A percentile compares a stretch with the other conserved stretches of the same genome.
Conservation (phyloP, 768 basidiomycete species). For the Leccinum variicolor region DNA sequence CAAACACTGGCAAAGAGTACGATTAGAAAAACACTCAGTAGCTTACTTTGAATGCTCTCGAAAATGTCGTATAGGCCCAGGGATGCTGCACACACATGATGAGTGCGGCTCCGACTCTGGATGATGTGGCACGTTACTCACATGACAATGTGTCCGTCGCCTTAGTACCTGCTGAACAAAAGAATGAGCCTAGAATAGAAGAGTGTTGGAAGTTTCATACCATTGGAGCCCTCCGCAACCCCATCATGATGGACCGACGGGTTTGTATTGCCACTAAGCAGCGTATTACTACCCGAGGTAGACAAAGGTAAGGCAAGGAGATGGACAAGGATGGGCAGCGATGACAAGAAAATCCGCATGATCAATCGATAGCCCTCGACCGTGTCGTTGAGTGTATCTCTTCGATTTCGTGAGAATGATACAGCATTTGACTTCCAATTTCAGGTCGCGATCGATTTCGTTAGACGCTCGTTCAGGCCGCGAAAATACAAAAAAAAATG, state of each 20-base stretch:
- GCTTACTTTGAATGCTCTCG: slow-evolving; percentile 3
- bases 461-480: too few relatives aligned
- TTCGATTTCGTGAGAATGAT: background rate
- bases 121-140: background rate
- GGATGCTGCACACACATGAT: background rate
- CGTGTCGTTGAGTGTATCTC: background rate
- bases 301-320: background rate
- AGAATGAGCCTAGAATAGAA: background rate
- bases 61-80: background rate
- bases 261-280: background rate
- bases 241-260: background rate
- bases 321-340: background rate
- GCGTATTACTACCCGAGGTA: background rate
- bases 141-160: background rate
- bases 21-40: background rate
- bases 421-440: background rate
- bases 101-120: background rate
- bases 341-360: background rate
- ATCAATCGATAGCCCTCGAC: background rate
- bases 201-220: background rate
- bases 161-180: background rate
- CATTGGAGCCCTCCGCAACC: background rate
- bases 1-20: background rate
- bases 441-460: background rate
- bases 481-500: too few relatives aligned